Conservation (phyloP, 176 grass and related monocot species). For the Melocanna baccifera region DNA sequence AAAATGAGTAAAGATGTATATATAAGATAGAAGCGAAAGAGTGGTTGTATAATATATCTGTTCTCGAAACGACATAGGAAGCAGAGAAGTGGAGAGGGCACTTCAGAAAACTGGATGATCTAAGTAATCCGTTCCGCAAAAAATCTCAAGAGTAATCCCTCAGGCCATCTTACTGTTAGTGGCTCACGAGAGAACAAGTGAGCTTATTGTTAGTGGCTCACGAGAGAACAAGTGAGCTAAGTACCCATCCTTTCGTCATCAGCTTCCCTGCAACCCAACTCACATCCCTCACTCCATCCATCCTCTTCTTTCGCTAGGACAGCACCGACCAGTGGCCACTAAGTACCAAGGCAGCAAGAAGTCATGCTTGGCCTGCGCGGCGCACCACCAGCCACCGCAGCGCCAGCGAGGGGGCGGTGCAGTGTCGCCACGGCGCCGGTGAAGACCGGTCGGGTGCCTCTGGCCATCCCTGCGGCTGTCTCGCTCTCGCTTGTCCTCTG, state of each 20-base stretch:
- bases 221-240: slow-evolving; percentile 17
- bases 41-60: too few relatives aligned
- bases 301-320: neutral
- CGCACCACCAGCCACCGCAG: slow-evolving; percentile 10
- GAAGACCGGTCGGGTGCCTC: neutral
- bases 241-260: neutral
- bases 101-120: too few relatives aligned
- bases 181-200: slow-evolving; percentile 37
- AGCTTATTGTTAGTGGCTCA: slow-evolving; percentile 26
- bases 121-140: neutral
- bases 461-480: slow-evolving; percentile 49
- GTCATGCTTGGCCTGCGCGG: slow-evolving; percentile 34
- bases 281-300: neutral
- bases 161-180: neutral
- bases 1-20: too few relatives aligned
- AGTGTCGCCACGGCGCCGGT: slow-evolving; percentile 1
- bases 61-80: too few relatives aligned
- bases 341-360: neutral
- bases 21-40: too few relatives aligned
- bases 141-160: neutral
- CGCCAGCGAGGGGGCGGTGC: neutral
- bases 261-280: neutral
- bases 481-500: slow-evolving; percentile 61
- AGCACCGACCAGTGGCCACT: neutral
- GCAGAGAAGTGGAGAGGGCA: too few relatives aligned